These are phyloP conservation scores for Trichopus zeylanicus DNA, from an alignment of 116 monocot genomes.

Conservation along the genomic window DNA sequence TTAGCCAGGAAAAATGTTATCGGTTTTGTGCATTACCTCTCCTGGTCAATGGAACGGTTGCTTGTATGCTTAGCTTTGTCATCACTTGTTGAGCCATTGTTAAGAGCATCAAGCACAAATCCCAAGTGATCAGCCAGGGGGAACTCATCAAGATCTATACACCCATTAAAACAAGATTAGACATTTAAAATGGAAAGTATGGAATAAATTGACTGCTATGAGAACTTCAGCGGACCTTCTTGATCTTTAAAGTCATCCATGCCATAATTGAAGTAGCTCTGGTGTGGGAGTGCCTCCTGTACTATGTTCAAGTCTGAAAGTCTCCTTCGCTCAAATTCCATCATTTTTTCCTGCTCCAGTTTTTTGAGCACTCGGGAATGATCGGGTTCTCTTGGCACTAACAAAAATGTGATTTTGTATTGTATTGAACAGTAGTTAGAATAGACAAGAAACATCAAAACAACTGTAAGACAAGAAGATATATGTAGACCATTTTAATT, in stretches of 20 bases:
- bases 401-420: no score
- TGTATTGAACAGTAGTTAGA: no score
- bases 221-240: slow-evolving; percentile 4
- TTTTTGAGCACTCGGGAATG: slow-evolving; percentile 4
- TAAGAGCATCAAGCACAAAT: slow-evolving; percentile 5
- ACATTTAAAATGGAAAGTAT: no score
- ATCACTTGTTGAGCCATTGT: slow-evolving; percentile 5
- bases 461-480: no score
- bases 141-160: slow-evolving; percentile 6
- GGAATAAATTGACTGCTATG: neutral
- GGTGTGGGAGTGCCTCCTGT: neutral
- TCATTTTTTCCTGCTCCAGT: slow-evolving; percentile 17
- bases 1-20: neutral
- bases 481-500: no score
- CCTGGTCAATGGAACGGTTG: slow-evolving; percentile 8
- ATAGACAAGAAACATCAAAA: no score
- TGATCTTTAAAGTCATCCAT: slow-evolving; percentile 7
- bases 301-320: slow-evolving; percentile 11
- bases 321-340: slow-evolving; percentile 15
- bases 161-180: no score
- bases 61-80: neutral
- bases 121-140: slow-evolving; percentile 8
- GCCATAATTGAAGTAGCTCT: slow-evolving; percentile 2
- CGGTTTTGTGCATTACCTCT: slow-evolving; percentile 7
- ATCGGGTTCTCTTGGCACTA: slow-evolving; percentile 6